phyloP scores from a whole-genome alignment of 2,329 filamentous ascomycete genomes.

The Pseudogymnoascus sp. region DNA sequence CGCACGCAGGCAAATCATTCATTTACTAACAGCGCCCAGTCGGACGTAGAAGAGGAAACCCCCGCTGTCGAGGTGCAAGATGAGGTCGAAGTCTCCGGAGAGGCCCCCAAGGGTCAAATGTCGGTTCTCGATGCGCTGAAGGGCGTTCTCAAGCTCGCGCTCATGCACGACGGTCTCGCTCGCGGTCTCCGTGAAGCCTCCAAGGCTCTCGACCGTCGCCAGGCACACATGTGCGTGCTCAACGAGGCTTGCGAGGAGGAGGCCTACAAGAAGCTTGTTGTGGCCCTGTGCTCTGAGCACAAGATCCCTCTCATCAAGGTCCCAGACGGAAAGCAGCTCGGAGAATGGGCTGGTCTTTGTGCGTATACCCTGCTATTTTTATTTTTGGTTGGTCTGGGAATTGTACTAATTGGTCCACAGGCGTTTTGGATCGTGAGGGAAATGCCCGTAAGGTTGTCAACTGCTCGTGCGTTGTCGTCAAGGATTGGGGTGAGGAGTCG shows the following conservation, averaged over 20 bases:
- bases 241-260: slow-evolving; percentile 99
- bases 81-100: slow-evolving; percentile 93
- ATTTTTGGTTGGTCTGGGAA: slow-evolving; percentile 10
- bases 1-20: neutral
- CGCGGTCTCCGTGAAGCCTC: slow-evolving; percentile 96
- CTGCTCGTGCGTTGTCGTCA: slow-evolving; percentile 99
- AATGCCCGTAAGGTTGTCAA: slow-evolving; percentile 99
- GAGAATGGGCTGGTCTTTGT: slow-evolving; percentile 99
- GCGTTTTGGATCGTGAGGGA: slow-evolving; percentile 97
- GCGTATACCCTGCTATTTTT: slow-evolving; percentile 43
- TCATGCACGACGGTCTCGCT: slow-evolving; percentile 99
- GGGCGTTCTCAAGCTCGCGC: slow-evolving; percentile 95
- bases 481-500: slow-evolving; percentile 99
- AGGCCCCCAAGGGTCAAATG: slow-evolving; percentile 83
- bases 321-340: slow-evolving; percentile 97
- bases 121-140: slow-evolving; percentile 97
- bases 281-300: slow-evolving; percentile 98
- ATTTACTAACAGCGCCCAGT: slow-evolving; percentile 45
- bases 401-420: slow-evolving; percentile 39
- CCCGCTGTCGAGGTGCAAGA: slow-evolving; percentile 72
- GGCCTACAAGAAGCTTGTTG: slow-evolving; percentile 99
- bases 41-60: slow-evolving; percentile 99
- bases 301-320: slow-evolving; percentile 99
- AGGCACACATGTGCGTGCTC: slow-evolving; percentile 99
- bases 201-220: slow-evolving; percentile 96